Conservation (phyloP, 805 yeast genomes). For the Wickerhamomyces sydowiorum region DNA sequence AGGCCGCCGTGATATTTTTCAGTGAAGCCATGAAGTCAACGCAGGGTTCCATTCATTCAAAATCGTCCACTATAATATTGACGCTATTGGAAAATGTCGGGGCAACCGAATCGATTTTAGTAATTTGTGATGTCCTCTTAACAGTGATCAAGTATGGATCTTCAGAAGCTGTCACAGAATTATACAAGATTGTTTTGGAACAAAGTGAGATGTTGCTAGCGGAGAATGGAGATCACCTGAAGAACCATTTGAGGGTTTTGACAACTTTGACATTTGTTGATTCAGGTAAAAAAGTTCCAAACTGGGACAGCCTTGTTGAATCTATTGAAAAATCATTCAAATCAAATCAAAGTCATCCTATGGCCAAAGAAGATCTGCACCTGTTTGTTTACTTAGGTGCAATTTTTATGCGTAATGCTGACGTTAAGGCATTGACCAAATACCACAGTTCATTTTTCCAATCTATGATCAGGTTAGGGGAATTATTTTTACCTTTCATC, state of each 20-base stretch:
- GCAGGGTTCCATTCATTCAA: constrained; percentile 69
- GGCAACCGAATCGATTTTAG: constrained; percentile 27
- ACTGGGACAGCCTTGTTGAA: constrained; percentile 37
- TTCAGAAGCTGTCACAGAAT: constrained; percentile 36
- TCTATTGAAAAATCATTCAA: constrained; percentile 16
- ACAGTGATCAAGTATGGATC: constrained; percentile 49
- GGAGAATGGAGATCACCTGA: constrained; percentile 7
- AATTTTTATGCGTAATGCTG: constrained; percentile 51
- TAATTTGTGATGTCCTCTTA: constrained; percentile 56
- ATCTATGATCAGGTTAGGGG: constrained; percentile 28
- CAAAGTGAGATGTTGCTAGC: constrained; percentile 14
- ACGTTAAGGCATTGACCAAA: constrained; percentile 39
- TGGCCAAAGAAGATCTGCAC: constrained; percentile 2
- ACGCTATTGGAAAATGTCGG: constrained; percentile 30
- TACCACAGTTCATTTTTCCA: constrained; percentile 39
- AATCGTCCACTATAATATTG: constrained; percentile 45
- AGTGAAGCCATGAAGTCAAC: constrained; percentile 74
- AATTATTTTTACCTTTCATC: constrained; percentile 39
- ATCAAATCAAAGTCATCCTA: background rate
- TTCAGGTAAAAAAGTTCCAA: constrained; percentile 56
- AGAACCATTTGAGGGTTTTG: constrained; percentile 29
- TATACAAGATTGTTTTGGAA: constrained; percentile 34
- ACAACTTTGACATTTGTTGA: constrained; percentile 56
- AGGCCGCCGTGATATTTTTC: constrained; percentile 53
- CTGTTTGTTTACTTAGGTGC: constrained; percentile 40